These are phyloP conservation scores for Carex kokanica DNA, from an alignment of 176 grass and related monocot species.

Conservation along the genomic window DNA sequence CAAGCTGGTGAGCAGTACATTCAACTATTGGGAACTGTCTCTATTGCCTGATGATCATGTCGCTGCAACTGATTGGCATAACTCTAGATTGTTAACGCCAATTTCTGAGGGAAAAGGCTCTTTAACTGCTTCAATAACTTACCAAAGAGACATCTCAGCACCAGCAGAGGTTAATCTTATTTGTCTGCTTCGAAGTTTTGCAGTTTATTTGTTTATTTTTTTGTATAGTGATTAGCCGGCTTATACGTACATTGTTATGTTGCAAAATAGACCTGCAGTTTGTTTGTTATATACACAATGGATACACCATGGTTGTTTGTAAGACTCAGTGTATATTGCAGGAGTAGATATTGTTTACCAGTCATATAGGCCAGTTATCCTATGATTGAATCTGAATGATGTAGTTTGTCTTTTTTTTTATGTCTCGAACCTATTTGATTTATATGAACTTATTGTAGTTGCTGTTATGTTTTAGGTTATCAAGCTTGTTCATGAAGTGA, in stretches of 20 bases:
- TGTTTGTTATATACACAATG: neutral
- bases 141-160: constrained; percentile 44
- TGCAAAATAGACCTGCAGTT: neutral
- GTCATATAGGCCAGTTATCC: neutral
- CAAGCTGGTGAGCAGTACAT: constrained; percentile 64
- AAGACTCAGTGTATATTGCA: neutral
- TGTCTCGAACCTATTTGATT: neutral
- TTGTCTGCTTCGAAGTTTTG: neutral
- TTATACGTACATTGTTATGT: constrained; percentile 29
- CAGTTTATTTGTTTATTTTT: constrained; percentile 3
- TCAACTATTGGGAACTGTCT: constrained; percentile 67
- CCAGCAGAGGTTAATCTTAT: constrained; percentile 46
- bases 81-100: constrained; percentile 69
- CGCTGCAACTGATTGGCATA: constrained; percentile 35
- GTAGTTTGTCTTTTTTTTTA: neutral
- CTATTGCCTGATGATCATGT: constrained; percentile 32
- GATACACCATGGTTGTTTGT: neutral
- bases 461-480: constrained; percentile 56
- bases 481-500: constrained; percentile 70
- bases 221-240: constrained; percentile 15
- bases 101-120: constrained; percentile 66
- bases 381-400: neutral
- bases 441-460: neutral
- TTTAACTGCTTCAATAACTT: constrained; percentile 59
- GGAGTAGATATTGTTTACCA: neutral